Conservation (phyloP, 1,139 yeast species). For the Taphrina pruni region DNA sequence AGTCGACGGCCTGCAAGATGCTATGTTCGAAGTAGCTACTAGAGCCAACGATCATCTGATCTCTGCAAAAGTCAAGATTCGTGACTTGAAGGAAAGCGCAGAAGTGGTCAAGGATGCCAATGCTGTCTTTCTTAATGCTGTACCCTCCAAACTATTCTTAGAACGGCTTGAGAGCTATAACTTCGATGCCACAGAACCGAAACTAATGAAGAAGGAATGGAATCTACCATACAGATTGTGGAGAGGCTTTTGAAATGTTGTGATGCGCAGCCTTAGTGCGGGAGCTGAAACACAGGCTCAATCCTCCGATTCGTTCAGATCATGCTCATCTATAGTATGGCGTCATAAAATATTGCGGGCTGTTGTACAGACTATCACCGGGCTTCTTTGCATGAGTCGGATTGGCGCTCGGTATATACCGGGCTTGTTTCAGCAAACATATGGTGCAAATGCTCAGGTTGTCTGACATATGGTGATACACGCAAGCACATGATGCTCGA, state of each 20-base stretch:
- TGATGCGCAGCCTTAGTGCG: background rate
- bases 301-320: too few relatives aligned
- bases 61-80: conserved; percentile 65
- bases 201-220: conserved; percentile 68
- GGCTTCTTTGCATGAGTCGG: too few relatives aligned
- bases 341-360: too few relatives aligned
- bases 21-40: conserved; percentile 72
- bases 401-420: too few relatives aligned
- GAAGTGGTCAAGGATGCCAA: conserved; percentile 53
- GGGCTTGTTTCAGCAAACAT: too few relatives aligned
- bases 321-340: too few relatives aligned
- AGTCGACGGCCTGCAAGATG: conserved; percentile 60
- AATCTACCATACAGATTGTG: conserved; percentile 70
- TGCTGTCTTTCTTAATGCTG: conserved; percentile 61
- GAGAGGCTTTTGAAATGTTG: conserved; percentile 18
- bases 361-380: too few relatives aligned
- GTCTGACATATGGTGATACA: too few relatives aligned
- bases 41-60: conserved; percentile 80
- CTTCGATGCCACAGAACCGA: conserved; percentile 65
- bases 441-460: too few relatives aligned
- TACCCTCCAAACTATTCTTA: conserved; percentile 70
- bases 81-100: conserved; percentile 58
- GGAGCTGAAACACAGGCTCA: too few relatives aligned
- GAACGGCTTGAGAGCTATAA: conserved; percentile 65
- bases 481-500: too few relatives aligned